These are phyloP conservation scores for Chlorella variabilis DNA, from an alignment of 163 green algal genomes.

Conservation along the genomic window DNA sequence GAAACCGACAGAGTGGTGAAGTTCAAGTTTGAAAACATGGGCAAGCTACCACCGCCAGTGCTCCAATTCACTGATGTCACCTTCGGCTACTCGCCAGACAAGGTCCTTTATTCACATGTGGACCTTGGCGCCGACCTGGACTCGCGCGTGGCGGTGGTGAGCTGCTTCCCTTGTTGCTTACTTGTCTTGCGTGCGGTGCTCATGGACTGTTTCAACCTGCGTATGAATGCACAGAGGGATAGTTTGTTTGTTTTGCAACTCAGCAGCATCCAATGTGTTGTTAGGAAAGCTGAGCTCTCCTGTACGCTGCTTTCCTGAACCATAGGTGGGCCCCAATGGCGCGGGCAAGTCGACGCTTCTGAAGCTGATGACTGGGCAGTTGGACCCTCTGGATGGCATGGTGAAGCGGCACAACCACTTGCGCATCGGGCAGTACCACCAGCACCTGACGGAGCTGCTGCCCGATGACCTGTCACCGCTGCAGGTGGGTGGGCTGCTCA, in stretches of 20 bases:
- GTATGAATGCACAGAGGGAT: no score
- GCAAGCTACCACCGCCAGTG: slow-evolving; percentile 93
- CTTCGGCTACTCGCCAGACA: slow-evolving; percentile 85
- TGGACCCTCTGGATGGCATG: slow-evolving; percentile 85
- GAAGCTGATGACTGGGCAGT: slow-evolving; percentile 95
- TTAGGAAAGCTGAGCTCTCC: neutral
- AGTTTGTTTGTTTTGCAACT: no score
- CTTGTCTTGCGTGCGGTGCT: no score
- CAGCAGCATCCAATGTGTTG: no score
- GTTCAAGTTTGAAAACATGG: slow-evolving; percentile 85
- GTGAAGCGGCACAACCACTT: slow-evolving; percentile 94
- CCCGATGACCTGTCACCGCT: slow-evolving; percentile 50
- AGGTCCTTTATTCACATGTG: slow-evolving; percentile 73
- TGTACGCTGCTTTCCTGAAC: no score
- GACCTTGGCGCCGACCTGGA: slow-evolving; percentile 93
- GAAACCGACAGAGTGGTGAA: slow-evolving; percentile 70
- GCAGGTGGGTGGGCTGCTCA: no score
- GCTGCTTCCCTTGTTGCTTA: neutral
- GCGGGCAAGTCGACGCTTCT: slow-evolving; percentile 95
- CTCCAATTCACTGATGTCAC: slow-evolving; percentile 84
- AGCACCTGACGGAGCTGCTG: slow-evolving; percentile 92
- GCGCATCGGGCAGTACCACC: slow-evolving; percentile 93
- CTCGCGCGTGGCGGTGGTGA: slow-evolving; percentile 77
- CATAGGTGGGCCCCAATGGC: slow-evolving; percentile 81
- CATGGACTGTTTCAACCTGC: no score